These are phyloP conservation scores for Xylariaceae sp. DNA, from an alignment of 2,329 filamentous ascomycete genomes.

Conservation along the genomic window DNA sequence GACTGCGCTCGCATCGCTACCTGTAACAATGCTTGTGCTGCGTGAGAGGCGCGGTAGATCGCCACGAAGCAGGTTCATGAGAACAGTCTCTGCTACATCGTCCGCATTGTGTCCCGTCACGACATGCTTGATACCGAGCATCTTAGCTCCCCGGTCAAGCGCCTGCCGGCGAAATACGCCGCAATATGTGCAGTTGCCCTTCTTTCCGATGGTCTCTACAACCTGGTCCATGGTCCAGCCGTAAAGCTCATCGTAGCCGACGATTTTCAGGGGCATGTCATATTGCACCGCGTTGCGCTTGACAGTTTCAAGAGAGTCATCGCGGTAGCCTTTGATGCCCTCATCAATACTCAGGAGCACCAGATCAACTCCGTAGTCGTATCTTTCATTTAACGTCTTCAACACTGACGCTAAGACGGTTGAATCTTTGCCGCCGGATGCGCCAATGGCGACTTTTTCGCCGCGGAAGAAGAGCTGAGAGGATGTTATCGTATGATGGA, in stretches of 20 bases:
- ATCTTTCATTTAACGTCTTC: slow-evolving; percentile 87
- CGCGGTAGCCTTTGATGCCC: slow-evolving; percentile 93
- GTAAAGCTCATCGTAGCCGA: slow-evolving; percentile 90
- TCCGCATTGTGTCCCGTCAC: slow-evolving; percentile 98
- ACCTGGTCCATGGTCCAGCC: slow-evolving; percentile 99
- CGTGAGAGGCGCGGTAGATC: slow-evolving; percentile 82
- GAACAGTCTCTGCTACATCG: slow-evolving; percentile 91
- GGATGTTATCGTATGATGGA: slow-evolving; percentile 84
- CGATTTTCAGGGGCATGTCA: slow-evolving; percentile 82
- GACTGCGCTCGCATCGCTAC: slow-evolving; percentile 72
- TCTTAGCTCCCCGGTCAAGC: slow-evolving; percentile 83
- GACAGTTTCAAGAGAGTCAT: slow-evolving; percentile 93
- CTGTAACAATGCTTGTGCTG: slow-evolving; percentile 85
- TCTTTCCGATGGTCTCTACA: slow-evolving; percentile 92
- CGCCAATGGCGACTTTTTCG: slow-evolving; percentile 87
- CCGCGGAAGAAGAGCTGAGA: slow-evolving; percentile 76
- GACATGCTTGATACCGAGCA: slow-evolving; percentile 82
- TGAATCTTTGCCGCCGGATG: slow-evolving; percentile 94
- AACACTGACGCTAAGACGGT: slow-evolving; percentile 92
- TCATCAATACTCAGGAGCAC: slow-evolving; percentile 91
- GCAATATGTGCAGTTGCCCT: slow-evolving; percentile 98
- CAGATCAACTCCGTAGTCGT: slow-evolving; percentile 80
- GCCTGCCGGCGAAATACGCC: slow-evolving; percentile 94
- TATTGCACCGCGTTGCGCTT: slow-evolving; percentile 91
- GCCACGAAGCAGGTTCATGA: slow-evolving; percentile 93